Conservation (phyloP, 306 rosid genomes). For the Malus sylvestris region DNA sequence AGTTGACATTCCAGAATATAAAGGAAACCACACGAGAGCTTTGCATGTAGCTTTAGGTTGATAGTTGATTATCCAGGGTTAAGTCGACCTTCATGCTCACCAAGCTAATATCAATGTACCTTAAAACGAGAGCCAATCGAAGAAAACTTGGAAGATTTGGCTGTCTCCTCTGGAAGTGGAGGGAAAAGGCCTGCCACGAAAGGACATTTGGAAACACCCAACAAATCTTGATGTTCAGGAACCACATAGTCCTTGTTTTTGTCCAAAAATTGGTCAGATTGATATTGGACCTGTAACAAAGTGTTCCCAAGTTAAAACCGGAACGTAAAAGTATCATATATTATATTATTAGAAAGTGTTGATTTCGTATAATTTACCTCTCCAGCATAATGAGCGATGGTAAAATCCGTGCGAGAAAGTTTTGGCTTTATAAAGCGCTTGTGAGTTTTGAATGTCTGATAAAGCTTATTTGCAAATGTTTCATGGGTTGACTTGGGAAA, state of each 20-base stretch:
- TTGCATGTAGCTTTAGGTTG: background rate
- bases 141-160: slow-evolving; percentile 95
- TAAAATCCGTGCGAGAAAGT: slow-evolving; percentile 91
- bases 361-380: slow-evolving; percentile 50
- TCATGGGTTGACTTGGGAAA: slow-evolving; percentile 99
- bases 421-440: slow-evolving; percentile 97
- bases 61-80: background rate
- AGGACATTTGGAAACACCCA: slow-evolving; percentile 76
- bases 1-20: slow-evolving; percentile 15
- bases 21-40: slow-evolving; percentile 19
- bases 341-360: slow-evolving; percentile 13
- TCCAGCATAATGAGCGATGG: slow-evolving; percentile 91
- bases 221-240: slow-evolving; percentile 93
- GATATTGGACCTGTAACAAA: slow-evolving; percentile 71
- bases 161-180: slow-evolving; percentile 77
- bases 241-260: slow-evolving; percentile 99
- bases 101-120: slow-evolving; percentile 36
- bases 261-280: slow-evolving; percentile 92
- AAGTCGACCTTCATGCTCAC: slow-evolving; percentile 1
- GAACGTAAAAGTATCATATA: slow-evolving; percentile 8
- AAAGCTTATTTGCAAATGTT: slow-evolving; percentile 96
- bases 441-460: slow-evolving; percentile 86
- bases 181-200: slow-evolving; percentile 99
- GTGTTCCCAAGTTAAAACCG: slow-evolving; percentile 23
- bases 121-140: slow-evolving; percentile 97